phyloP scores from a whole-genome alignment of 2,329 filamentous ascomycete genomes.

The Fusarium nanum region DNA sequence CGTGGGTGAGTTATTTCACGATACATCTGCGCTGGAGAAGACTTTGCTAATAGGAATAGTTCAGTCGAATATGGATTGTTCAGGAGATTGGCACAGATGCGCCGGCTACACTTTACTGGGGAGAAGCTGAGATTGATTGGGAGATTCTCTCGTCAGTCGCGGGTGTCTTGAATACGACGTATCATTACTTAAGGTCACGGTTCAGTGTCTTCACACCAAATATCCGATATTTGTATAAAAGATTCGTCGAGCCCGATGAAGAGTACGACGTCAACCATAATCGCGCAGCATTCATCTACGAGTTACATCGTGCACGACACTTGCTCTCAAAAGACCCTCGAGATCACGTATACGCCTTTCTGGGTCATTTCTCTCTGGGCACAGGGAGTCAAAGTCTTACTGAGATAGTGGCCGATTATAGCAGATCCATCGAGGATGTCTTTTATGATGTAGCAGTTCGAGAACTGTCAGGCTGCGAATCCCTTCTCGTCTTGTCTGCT shows the following conservation, averaged over 20 bases:
- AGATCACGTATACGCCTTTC: constrained; percentile 53
- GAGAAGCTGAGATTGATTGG: constrained; percentile 50
- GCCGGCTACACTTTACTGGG: constrained; percentile 52
- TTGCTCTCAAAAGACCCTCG: constrained; percentile 50
- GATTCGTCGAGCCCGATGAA: constrained; percentile 51
- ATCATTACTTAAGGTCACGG: constrained; percentile 48
- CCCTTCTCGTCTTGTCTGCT: constrained; percentile 49
- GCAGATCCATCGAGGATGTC: constrained; percentile 47
- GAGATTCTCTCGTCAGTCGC: constrained; percentile 48
- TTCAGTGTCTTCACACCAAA: constrained; percentile 50
- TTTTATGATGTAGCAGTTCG: constrained; percentile 50
- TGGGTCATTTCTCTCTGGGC: constrained; percentile 51
- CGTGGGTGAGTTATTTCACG: constrained; percentile 48
- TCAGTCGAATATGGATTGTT: constrained; percentile 53
- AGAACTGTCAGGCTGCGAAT: constrained; percentile 45
- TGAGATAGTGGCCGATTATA: constrained; percentile 48
- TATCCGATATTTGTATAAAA: constrained; percentile 49
- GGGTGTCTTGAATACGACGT: constrained; percentile 49
- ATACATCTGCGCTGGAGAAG: neutral
- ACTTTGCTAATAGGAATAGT: constrained; percentile 40
- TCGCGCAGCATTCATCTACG: constrained; percentile 52
- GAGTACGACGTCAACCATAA: constrained; percentile 46
- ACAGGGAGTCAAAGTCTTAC: constrained; percentile 40
- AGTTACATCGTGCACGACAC: constrained; percentile 52
- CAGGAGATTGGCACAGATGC: constrained; percentile 53